These are phyloP conservation scores for Podospora tetraspora DNA, from an alignment of 495 filamentous ascomycete genomes.

Conservation along the genomic window DNA sequence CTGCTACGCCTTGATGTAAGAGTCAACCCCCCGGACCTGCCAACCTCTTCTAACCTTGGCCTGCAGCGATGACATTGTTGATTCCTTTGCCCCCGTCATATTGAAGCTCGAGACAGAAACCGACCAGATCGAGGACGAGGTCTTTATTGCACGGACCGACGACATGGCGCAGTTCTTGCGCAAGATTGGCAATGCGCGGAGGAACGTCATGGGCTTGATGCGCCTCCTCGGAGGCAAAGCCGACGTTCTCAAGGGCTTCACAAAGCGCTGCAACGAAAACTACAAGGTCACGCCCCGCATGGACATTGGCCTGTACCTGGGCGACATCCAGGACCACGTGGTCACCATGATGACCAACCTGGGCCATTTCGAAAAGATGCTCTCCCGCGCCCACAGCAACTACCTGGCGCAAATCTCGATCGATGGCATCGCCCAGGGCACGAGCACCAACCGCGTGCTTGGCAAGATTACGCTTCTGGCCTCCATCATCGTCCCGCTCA, in stretches of 20 bases:
- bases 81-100: constrained; percentile 87
- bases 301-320: constrained; percentile 92
- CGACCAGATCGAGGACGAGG: constrained; percentile 88
- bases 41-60: constrained; percentile 21
- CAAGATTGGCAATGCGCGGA: constrained; percentile 82
- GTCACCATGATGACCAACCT: constrained; percentile 98
- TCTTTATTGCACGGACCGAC: constrained; percentile 83
- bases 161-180: constrained; percentile 82
- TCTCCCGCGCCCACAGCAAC: constrained; percentile 90
- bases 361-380: constrained; percentile 94
- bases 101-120: constrained; percentile 79
- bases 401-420: constrained; percentile 93
- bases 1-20: constrained; percentile 96
- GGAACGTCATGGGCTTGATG: constrained; percentile 90
- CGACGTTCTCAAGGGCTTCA: constrained; percentile 93
- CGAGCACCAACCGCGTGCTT: constrained; percentile 74
- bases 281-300: constrained; percentile 90
- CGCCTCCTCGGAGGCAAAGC: constrained; percentile 92
- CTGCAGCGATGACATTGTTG: constrained; percentile 86
- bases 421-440: constrained; percentile 76
- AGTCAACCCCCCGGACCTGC: constrained; percentile 6
- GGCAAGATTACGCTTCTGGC: constrained; percentile 94
- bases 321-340: constrained; percentile 98
- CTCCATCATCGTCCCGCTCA: constrained; percentile 93
- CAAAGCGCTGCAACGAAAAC: constrained; percentile 95